Conservation (phyloP, 805 yeast species). For the Torulaspora franciscae region DNA sequence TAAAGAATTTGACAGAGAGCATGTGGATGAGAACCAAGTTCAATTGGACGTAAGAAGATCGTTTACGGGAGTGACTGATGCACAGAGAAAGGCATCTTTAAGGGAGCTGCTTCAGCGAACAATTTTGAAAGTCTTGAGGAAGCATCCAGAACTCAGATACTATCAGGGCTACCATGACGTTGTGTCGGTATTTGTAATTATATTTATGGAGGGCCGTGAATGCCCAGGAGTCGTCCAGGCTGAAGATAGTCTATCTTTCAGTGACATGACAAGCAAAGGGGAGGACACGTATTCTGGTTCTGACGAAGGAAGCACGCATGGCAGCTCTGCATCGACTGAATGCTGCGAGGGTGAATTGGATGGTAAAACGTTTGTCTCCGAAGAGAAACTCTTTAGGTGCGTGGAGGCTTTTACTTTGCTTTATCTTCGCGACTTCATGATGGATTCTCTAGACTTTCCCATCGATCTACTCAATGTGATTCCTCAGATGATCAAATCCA, state of each 20-base stretch:
- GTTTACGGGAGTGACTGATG: constrained; percentile 38
- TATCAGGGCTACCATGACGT: constrained; percentile 95
- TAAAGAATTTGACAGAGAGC: constrained; percentile 34
- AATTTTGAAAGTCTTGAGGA: constrained; percentile 52
- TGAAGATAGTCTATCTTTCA: constrained; percentile 12
- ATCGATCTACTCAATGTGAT: constrained; percentile 61
- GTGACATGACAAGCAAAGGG: constrained; percentile 22
- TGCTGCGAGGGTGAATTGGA: constrained; percentile 11
- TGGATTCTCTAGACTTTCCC: constrained; percentile 61
- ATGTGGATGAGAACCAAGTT: constrained; percentile 75
- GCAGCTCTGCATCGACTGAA: constrained; percentile 18
- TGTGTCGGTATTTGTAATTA: constrained; percentile 58
- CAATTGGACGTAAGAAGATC: constrained; percentile 72
- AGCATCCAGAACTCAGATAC: constrained; percentile 59
- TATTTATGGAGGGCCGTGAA: constrained; percentile 36
- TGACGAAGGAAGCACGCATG: constrained; percentile 13
- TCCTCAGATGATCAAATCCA: constrained; percentile 50
- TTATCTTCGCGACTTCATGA: constrained; percentile 82
- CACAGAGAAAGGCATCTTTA: constrained; percentile 21
- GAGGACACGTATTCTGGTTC: constrained; percentile 6
- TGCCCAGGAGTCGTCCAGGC: constrained; percentile 1
- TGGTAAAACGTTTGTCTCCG: constrained; percentile 12
- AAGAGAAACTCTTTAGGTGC: constrained; percentile 38
- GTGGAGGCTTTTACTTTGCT: constrained; percentile 53
- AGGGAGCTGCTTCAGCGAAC: constrained; percentile 32